Base-by-base conservation (phyloP, 176 grass and related monocot genomes). In the Zea luxurians region DNA sequence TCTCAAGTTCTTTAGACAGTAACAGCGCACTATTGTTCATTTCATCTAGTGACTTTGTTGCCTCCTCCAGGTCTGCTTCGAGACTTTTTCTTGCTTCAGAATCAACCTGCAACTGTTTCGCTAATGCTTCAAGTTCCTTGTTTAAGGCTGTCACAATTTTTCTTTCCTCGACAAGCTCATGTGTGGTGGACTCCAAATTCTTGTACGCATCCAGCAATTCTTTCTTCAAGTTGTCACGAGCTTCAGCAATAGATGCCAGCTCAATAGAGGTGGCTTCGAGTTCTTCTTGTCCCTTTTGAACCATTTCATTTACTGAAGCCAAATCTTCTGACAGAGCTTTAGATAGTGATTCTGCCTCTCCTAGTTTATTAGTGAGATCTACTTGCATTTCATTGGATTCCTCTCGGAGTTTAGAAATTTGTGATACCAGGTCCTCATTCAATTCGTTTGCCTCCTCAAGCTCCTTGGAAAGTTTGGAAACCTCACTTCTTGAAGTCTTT, bases 21-120 rank as follows among this genome's bases (percentile, higher is more conserved):
- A 91, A 89, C 76, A 96, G 66, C 12, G 96, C 96, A 76, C 90
- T 91, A 61, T 76, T 91, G 73, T 99, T 99, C 96, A 99, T 99
- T 83, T 92, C 82, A n/a, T 93, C 88, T 58, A 99, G 79, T 82
- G 96, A 99, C 79, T 74, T 88, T 37, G 96, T 99, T 64, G 92
- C 96, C 86, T 96, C 96, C 45, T 96, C 86, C 66, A 99, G 64
- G 62, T 99, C 96, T 61, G 86, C 61, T 88, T 99, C 88, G 13
- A 99, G 86, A 76, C 68, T 63, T 87, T 71, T 93, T 49, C 90
- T 76, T 86, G 90, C 86, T 87, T 96, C 86, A n/a, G 82, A 96
- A 87, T 96, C 96, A 42, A 76, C 82, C 37, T 93, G 88, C 65
- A 93, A 69, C 66, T 99, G 88, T 77, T 90, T 90, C 3, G 27